These are phyloP conservation scores for Lodderomyces oxycetoniae DNA, from an alignment of 1,139 yeast species.

Conservation along the genomic window DNA sequence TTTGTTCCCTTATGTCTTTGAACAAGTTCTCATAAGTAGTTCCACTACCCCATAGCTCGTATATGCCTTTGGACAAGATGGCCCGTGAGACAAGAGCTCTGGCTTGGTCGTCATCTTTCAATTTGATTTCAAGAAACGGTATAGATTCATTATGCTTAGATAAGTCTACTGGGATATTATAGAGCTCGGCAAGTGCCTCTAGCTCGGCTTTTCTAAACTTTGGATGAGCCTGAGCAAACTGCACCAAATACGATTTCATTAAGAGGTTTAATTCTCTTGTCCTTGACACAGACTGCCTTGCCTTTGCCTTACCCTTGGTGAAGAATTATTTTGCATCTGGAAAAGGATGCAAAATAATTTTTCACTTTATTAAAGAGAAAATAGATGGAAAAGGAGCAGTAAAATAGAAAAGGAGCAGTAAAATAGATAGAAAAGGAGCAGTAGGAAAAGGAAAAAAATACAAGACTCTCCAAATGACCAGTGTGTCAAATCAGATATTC, in stretches of 20 bases:
- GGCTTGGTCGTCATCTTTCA: slow-evolving; percentile 68
- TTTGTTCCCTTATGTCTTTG: slow-evolving; percentile 36
- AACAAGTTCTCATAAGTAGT: slow-evolving; percentile 53
- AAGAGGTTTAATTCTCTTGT: too few relatives aligned
- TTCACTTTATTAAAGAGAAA: too few relatives aligned
- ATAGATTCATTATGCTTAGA: slow-evolving; percentile 50
- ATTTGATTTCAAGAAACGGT: slow-evolving; percentile 69
- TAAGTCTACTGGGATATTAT: slow-evolving; percentile 55
- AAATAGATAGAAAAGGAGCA: too few relatives aligned
- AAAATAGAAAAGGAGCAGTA: too few relatives aligned
- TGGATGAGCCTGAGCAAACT: slow-evolving; percentile 80
- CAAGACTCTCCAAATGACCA: too few relatives aligned
- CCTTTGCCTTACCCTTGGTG: background rate
- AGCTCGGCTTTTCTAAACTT: slow-evolving; percentile 78
- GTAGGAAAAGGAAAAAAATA: too few relatives aligned
- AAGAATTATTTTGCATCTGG: background rate
- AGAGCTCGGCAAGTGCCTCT: slow-evolving; percentile 71
- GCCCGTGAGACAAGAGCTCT: slow-evolving; percentile 58
- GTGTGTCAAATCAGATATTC: too few relatives aligned
- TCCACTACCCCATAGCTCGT: slow-evolving; percentile 84
- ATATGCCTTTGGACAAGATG: slow-evolving; percentile 68
- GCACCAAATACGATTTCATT: slow-evolving; percentile 64
- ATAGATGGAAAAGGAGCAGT: too few relatives aligned
- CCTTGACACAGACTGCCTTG: too few relatives aligned
- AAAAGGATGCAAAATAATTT: too few relatives aligned